phyloP scores from a whole-genome alignment of 1,139 yeast species.

The Debaryomycetaceae sp. region DNA sequence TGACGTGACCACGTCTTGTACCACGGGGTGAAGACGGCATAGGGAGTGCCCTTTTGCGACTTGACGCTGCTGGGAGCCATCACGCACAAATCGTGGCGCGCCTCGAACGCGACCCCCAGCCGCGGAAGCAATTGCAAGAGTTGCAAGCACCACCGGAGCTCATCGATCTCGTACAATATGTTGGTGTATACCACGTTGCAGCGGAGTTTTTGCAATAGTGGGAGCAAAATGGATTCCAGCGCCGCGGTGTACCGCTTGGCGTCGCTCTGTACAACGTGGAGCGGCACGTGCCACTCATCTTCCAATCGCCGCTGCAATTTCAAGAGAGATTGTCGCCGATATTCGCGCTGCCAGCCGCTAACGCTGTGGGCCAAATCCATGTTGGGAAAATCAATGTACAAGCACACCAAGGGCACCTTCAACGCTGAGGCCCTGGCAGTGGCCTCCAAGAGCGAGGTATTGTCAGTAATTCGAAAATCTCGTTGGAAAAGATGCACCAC shows the following conservation, averaged over 20 bases:
- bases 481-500: constrained; percentile 42
- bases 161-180: constrained; percentile 50
- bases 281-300: constrained; percentile 1
- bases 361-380: constrained; percentile 39
- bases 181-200: constrained; percentile 20
- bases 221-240: no score
- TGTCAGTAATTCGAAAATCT: constrained; percentile 40
- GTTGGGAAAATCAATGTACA: constrained; percentile 37
- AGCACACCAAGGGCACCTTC: constrained; percentile 26
- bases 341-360: constrained; percentile 38
- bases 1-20: constrained; percentile 41
- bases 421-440: constrained; percentile 20
- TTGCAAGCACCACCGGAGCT: constrained; percentile 32
- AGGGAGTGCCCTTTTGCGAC: constrained; percentile 43
- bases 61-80: constrained; percentile 40
- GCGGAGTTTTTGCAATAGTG: no score
- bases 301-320: constrained; percentile 24
- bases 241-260: constrained; percentile 1
- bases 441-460: constrained; percentile 34
- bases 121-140: constrained; percentile 16
- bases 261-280: no score
- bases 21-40: constrained; percentile 53
- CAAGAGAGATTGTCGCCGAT: constrained; percentile 29
- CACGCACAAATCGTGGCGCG: constrained; percentile 45
- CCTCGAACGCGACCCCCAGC: constrained; percentile 18